phyloP scores from a whole-genome alignment of 306 rosid genomes.

The Aeschynomene evenia region DNA sequence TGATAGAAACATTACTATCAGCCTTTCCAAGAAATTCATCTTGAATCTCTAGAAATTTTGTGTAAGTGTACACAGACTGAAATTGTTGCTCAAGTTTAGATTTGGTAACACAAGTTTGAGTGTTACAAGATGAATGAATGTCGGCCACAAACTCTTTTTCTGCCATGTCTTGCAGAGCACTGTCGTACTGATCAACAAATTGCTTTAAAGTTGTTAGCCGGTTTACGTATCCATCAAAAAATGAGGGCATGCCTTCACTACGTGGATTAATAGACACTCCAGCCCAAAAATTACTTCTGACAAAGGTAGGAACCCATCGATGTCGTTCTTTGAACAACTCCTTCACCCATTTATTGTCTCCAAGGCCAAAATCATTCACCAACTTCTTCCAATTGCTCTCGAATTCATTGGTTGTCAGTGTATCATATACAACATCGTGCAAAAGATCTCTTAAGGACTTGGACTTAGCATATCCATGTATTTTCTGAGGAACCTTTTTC shows the following conservation, averaged over 20 bases:
- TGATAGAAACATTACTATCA: conserved; percentile 28
- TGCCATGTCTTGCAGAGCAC: conserved; percentile 31
- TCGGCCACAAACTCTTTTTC: conserved; percentile 36
- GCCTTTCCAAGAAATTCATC: conserved; percentile 36
- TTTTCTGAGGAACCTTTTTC: conserved; percentile 28
- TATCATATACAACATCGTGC: conserved; percentile 22
- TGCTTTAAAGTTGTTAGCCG: conserved; percentile 33
- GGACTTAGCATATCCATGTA: background rate
- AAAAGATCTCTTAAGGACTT: conserved; percentile 16
- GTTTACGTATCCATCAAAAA: conserved; percentile 31
- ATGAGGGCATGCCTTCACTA: background rate
- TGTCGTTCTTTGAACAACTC: conserved; percentile 31
- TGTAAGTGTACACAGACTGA: conserved; percentile 24
- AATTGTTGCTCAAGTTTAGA: conserved; percentile 35
- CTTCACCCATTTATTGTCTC: conserved; percentile 26
- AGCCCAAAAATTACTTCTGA: conserved; percentile 35
- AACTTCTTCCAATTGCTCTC: conserved; percentile 33
- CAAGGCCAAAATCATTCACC: conserved; percentile 26
- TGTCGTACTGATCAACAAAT: conserved; percentile 34
- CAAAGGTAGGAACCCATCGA: conserved; percentile 33
- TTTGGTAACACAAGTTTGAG: conserved; percentile 24
- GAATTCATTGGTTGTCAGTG: conserved; percentile 24
- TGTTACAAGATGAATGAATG: conserved; percentile 27
- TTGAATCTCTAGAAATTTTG: conserved; percentile 36
- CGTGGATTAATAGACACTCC: conserved; percentile 5